phyloP scores from a whole-genome alignment of 1,284 basidiomycete genomes.

The Austroboletus rostrupii region DNA sequence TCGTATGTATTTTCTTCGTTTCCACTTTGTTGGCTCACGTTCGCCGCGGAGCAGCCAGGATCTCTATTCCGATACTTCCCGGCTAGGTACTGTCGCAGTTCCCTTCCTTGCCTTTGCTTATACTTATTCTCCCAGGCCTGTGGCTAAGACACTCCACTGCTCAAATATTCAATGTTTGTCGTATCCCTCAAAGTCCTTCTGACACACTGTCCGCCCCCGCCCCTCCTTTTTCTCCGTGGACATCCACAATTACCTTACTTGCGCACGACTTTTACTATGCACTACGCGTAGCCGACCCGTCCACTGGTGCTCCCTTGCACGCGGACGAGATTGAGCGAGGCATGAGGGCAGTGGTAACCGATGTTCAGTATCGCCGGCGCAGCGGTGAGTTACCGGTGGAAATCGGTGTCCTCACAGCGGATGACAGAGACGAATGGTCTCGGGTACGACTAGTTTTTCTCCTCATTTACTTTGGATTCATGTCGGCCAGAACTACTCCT shows the following conservation, averaged over 20 bases:
- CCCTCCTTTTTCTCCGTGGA: conserved; percentile 41
- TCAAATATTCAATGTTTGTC: conserved; percentile 74
- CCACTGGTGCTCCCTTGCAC: conserved; percentile 32
- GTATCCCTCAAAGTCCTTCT: conserved; percentile 64
- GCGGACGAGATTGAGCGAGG: conserved; percentile 64
- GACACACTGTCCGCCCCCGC: conserved; percentile 56
- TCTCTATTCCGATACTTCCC: conserved; percentile 52
- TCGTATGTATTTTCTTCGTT: conserved; percentile 39
- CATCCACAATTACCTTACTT: conserved; percentile 62
- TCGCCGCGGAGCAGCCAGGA: conserved; percentile 42
- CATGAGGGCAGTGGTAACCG: conserved; percentile 64
- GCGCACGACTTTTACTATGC: conserved; percentile 82
- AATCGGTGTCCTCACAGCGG: conserved; percentile 76
- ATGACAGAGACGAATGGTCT: conserved; percentile 84
- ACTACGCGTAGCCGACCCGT: conserved; percentile 51
- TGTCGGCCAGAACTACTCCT: conserved; percentile 18
- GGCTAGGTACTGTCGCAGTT: conserved; percentile 40
- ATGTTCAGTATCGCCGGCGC: conserved; percentile 56
- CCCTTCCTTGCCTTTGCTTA: neutral
- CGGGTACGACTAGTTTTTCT: conserved; percentile 43
- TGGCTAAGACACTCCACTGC: conserved; percentile 60
- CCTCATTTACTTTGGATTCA: neutral
- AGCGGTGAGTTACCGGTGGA: conserved; percentile 54
- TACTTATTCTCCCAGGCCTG: conserved; percentile 40
- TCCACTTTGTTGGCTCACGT: neutral